Percentiles rank a stretch among this genome's conserved stretches.
phyloP scores from a whole-genome alignment of 805 yeast genomes.

The Phaffomyces antillensis region DNA sequence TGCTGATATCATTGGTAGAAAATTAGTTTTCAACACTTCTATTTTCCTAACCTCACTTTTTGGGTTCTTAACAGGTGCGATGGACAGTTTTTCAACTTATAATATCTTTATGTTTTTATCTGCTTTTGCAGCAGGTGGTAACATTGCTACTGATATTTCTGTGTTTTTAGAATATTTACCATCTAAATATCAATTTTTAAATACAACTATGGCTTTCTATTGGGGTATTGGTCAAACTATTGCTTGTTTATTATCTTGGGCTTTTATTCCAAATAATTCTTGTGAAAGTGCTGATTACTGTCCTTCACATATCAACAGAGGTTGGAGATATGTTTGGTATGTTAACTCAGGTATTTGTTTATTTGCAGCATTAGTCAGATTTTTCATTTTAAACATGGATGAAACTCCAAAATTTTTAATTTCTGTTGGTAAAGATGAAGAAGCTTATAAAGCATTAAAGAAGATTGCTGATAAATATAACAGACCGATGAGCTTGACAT shows the following conservation, averaged over 20 bases:
- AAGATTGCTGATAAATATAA: slow-evolving; percentile 41
- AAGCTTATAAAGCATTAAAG: slow-evolving; percentile 37
- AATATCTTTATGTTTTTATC: slow-evolving; percentile 39
- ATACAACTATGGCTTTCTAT: slow-evolving; percentile 43
- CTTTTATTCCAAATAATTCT: slow-evolving; percentile 39
- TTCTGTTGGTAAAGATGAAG: slow-evolving; percentile 42
- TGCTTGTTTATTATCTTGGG: slow-evolving; percentile 45
- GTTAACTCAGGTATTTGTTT: slow-evolving; percentile 44
- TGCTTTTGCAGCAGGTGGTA: slow-evolving; percentile 44
- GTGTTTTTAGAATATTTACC: slow-evolving; percentile 47
- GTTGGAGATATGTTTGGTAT: slow-evolving; percentile 54
- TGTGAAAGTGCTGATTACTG: slow-evolving; percentile 37
- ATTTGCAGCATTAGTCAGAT: slow-evolving; percentile 39
- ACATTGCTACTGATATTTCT: slow-evolving; percentile 44
- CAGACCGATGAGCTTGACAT: slow-evolving; percentile 32
- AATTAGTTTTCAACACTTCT: slow-evolving; percentile 41
- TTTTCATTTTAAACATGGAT: slow-evolving; percentile 35
- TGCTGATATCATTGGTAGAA: slow-evolving; percentile 45
- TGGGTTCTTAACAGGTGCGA: slow-evolving; percentile 44
- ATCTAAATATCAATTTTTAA: slow-evolving; percentile 39
- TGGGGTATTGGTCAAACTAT: slow-evolving; percentile 56
- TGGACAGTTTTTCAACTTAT: slow-evolving; percentile 39
- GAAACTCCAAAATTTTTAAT: slow-evolving; percentile 50
- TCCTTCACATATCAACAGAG: slow-evolving; percentile 39
- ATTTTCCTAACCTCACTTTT: slow-evolving; percentile 38